These are phyloP conservation scores for Ophiostoma sp. DNA, from an alignment of 2,329 filamentous ascomycete genomes.

Conservation along the genomic window DNA sequence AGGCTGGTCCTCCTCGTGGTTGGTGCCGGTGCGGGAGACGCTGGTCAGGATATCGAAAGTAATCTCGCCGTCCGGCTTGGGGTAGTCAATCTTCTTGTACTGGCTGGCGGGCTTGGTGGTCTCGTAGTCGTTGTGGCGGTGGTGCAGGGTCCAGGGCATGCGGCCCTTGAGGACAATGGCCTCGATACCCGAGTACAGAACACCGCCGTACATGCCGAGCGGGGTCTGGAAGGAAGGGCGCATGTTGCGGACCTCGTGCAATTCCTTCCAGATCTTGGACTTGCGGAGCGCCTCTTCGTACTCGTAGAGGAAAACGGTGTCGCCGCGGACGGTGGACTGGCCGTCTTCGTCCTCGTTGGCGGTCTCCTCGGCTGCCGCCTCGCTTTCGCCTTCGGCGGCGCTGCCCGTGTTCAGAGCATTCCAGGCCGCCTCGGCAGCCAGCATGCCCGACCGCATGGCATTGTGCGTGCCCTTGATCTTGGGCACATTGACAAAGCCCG, in stretches of 20 bases:
- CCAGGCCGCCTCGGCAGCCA: constrained; percentile 89
- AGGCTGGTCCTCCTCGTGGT: constrained; percentile 98
- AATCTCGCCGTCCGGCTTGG: constrained; percentile 93
- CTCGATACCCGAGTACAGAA: constrained; percentile 91
- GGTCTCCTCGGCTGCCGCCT: neutral
- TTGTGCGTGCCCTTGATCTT: constrained; percentile 99
- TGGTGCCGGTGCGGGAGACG: constrained; percentile 92
- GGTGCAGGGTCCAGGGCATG: constrained; percentile 88
- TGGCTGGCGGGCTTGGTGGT: constrained; percentile 78
- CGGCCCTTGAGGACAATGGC: constrained; percentile 83
- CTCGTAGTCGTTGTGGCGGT: constrained; percentile 74
- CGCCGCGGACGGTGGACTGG: neutral
- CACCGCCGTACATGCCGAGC: constrained; percentile 83
- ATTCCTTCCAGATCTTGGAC: constrained; percentile 88
- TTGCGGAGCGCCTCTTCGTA: constrained; percentile 88
- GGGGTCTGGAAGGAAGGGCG: constrained; percentile 89
- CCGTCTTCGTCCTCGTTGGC: constrained; percentile 4
- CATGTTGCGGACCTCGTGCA: constrained; percentile 96
- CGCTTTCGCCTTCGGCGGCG: neutral
- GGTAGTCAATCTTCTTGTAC: constrained; percentile 89
- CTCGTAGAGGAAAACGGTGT: constrained; percentile 83
- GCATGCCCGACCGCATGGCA: constrained; percentile 95
- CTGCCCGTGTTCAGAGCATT: constrained; percentile 58
- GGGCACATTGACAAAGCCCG: constrained; percentile 94
- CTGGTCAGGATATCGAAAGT: constrained; percentile 95